These are phyloP conservation scores for Cryptococcus sp. DNA, from an alignment of 1,284 basidiomycete genomes.

Conservation along the genomic window DNA sequence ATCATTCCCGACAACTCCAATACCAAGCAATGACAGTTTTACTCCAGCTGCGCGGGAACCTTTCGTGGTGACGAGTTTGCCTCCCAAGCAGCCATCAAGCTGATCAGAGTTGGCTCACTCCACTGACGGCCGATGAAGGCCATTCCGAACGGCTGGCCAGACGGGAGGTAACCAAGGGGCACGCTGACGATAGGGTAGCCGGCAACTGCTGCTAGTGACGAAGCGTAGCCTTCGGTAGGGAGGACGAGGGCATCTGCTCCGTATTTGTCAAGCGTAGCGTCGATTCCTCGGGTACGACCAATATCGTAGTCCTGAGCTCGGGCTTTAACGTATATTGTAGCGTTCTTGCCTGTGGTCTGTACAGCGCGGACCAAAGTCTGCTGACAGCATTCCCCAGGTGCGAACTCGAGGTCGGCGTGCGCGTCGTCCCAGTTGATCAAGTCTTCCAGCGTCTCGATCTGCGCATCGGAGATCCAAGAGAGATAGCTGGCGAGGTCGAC, in stretches of 20 bases:
- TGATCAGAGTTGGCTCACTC: conserved; percentile 24
- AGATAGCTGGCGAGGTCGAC: conserved; percentile 18
- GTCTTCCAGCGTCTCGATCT: conserved; percentile 11
- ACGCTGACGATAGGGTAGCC: conserved; percentile 25
- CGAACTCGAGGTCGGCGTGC: conserved; percentile 1
- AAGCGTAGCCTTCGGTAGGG: conserved; percentile 17
- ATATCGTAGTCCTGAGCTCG: conserved; percentile 15
- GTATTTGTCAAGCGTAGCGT: conserved; percentile 21
- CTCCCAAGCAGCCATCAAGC: conserved; percentile 15
- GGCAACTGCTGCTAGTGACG: conserved; percentile 19
- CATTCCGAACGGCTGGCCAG: conserved; percentile 27
- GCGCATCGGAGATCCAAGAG: background rate
- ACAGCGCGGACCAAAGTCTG: conserved; percentile 4
- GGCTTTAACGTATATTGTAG: conserved; percentile 15
- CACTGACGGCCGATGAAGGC: conserved; percentile 26
- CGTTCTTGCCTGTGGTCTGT: conserved; percentile 8
- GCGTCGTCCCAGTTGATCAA: conserved; percentile 19
- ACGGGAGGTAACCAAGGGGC: conserved; percentile 22
- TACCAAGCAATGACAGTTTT: too few species aligned
- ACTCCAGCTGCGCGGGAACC: background rate
- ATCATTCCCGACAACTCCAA: too few species aligned
- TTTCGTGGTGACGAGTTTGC: background rate
- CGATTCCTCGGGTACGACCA: conserved; percentile 23
- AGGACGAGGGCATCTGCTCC: conserved; percentile 20
- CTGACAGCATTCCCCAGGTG: conserved; percentile 1